These are phyloP conservation scores for Penicillium decumbens DNA, from an alignment of 2,329 filamentous ascomycete species.

Conservation along the genomic window DNA sequence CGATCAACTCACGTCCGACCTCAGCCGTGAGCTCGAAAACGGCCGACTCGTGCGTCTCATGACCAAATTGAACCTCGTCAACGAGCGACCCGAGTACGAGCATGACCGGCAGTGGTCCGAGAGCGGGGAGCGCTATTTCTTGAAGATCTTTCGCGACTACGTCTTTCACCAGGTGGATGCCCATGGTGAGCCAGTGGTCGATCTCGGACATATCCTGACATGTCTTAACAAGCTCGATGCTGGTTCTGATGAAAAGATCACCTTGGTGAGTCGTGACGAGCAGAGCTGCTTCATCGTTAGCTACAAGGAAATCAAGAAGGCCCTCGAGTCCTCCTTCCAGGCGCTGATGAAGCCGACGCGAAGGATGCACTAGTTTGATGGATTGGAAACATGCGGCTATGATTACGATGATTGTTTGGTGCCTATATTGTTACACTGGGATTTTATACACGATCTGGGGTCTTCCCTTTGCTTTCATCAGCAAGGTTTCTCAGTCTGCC, in stretches of 20 bases:
- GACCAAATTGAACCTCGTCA: slow-evolving; percentile 80
- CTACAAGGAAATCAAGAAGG: slow-evolving; percentile 79
- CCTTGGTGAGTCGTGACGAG: slow-evolving; percentile 81
- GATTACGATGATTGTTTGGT: slow-evolving; percentile 1
- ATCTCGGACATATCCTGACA: slow-evolving; percentile 79
- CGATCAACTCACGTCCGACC: slow-evolving; percentile 67
- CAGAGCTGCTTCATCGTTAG: slow-evolving; percentile 83
- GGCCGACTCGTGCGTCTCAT: slow-evolving; percentile 74
- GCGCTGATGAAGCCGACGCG: slow-evolving; percentile 49
- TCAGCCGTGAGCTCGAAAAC: slow-evolving; percentile 83
- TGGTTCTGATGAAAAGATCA: slow-evolving; percentile 79
- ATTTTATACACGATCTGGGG: not conserved
- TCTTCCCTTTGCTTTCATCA: not conserved
- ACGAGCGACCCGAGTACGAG: slow-evolving; percentile 82
- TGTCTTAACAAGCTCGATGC: slow-evolving; percentile 91
- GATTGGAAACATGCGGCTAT: slow-evolving; percentile 1
- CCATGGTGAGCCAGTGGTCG: slow-evolving; percentile 74
- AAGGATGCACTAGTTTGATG: slow-evolving; percentile 31
- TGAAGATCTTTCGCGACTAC: slow-evolving; percentile 94
- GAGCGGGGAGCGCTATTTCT: slow-evolving; percentile 82
- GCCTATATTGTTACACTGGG: not conserved
- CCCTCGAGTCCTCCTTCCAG: slow-evolving; percentile 57
- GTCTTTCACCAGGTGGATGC: slow-evolving; percentile 94
- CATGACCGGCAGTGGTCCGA: slow-evolving; percentile 79
- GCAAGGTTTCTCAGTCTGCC: not conserved